A percentile compares a stretch with the other conserved stretches of the same genome.
Evolutionary conservation across 108 stramenopile genomes (phyloP).

Genomic region (Aureococcus anophagefferens): DNA sequence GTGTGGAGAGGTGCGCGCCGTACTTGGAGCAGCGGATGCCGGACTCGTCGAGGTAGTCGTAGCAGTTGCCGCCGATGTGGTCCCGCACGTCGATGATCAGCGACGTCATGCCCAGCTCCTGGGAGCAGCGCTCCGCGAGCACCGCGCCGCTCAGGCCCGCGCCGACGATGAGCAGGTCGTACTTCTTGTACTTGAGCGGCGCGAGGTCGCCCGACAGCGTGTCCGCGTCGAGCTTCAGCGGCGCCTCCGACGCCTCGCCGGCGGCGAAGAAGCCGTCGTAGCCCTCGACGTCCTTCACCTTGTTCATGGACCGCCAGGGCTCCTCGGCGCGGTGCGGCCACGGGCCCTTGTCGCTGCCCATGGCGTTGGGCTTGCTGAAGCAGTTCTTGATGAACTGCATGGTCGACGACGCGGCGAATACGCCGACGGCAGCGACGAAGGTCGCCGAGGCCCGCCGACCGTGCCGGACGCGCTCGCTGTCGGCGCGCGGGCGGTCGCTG

Average conservation of each 20-base stretch:
- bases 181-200: slow-evolving; percentile 5
- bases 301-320: neutral
- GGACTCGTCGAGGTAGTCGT: slow-evolving; percentile 52
- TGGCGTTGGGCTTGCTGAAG: neutral
- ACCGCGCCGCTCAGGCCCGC: slow-evolving; percentile 63
- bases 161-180: slow-evolving; percentile 64
- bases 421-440: too few species aligned
- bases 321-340: neutral
- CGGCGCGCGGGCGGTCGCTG: too few species aligned
- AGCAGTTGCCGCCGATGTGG: slow-evolving; percentile 71
- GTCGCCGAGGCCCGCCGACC: too few species aligned
- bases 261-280: neutral
- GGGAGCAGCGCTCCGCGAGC: slow-evolving; percentile 63
- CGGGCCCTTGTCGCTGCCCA: neutral
- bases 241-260: neutral
- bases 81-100: slow-evolving; percentile 58
- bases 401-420: too few species aligned
- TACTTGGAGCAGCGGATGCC: slow-evolving; percentile 8
- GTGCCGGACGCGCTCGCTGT: too few species aligned
- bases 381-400: neutral
- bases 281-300: neutral
- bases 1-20: slow-evolving; percentile 21
- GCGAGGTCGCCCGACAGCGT: neutral
- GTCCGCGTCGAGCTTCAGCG: neutral
- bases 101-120: slow-evolving; percentile 34